Evolutionary conservation across 306 rosid species (phyloP), one percentile per base, ranked within the genome.

Genomic region (Geum urbanum): DNA sequence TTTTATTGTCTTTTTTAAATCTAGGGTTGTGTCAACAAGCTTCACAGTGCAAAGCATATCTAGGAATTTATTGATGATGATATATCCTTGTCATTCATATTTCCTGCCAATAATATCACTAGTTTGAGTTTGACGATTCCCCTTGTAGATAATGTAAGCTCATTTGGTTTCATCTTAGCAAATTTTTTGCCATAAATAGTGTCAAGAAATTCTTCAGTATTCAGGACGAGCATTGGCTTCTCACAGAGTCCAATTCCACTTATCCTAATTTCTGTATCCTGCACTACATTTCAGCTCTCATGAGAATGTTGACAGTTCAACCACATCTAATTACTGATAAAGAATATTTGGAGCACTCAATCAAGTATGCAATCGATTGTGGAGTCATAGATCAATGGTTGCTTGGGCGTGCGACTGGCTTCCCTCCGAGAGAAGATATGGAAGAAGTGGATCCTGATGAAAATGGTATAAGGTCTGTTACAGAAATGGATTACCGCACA

Each of bases 381-480:
- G 99, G 99, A 11, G 83, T 91, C 73, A 85, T 81, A 46, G 97
- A 94, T 78, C 97, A 94, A 76, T 94, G 99, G 99, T 60, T 71
- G 24, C 88, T 79, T 0, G 97, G 91, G 14, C 84, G 85, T 45
- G 71, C 59, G 1, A 74, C 84, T 0, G 99, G 96, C 61, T 86
- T 81, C 81, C 99, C 97, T 77, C 96, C 95, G 1, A 65, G 60
- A 5, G 95, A 90, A 47, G 92, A 76, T 20, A 77, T 40, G 72
- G 96, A 88, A 50, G 80, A 86, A 59, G 77, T 84, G 61, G 71
- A 49, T 53, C 87, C 97, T 19, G 95, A 94, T 76, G 43, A 55
- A 63, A 65, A 85, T 66, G 99, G 99, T 58, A 89, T 94, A 54
- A 87, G 77, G 69, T 87, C 96, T 2, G 50, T 83, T 70, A 75